Evolutionary conservation across 192 early-diverging fungal genomes (phyloP), one percentile per base, ranked within the genome.

Genomic region (Anaeromyces robustus): DNA sequence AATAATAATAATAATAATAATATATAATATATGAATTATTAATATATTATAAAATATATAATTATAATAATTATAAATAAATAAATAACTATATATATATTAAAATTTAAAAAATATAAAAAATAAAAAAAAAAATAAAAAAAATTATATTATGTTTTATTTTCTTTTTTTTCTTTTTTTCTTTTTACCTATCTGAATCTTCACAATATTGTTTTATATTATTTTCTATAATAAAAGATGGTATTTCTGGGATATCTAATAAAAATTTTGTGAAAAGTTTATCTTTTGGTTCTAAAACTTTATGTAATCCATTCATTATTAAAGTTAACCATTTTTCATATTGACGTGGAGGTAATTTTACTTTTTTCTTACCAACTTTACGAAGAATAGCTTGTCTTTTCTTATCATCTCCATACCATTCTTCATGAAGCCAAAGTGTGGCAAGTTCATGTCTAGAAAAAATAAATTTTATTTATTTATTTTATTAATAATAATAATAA

Each of bases 371-470:
- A n/a, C 52, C 52, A n/a, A 9, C 52, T n/a, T 68, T 68, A 68
- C 52, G 52, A 68, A 68, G 52, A 68, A 68, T 68, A 4, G 26
- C 52, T 68, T 68, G 52, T 68, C 22, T 68, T 68, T 22, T 68
- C 28, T n/a, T 68, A 68, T 68, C 52, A 68, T 68, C 52, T 4
- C 52, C 52, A 68, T 11, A 88, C 84, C 87, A 92, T 77, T 94
- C 91, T 80, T 95, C 92, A 78, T 95, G 86, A 29, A 95, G 85
- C 94, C 94, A 95, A 14, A 87, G 87, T 30, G 94, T 78, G 0
- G 93, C 94, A 0, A 93, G 82, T 41, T 95, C 94, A 37, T 83
- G 83, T 80, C 90, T 91, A 30, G 1, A 12, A 13, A 39, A n/a
- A n/a, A n/a, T n/a, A n/a, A n/a, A n/a, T n/a, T n/a, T n/a, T n/a